Evolutionary conservation across 768 basidiomycete species (phyloP), one percentile per base, ranked within the genome.

Genomic region (Thelephora aurantiotincta): DNA sequence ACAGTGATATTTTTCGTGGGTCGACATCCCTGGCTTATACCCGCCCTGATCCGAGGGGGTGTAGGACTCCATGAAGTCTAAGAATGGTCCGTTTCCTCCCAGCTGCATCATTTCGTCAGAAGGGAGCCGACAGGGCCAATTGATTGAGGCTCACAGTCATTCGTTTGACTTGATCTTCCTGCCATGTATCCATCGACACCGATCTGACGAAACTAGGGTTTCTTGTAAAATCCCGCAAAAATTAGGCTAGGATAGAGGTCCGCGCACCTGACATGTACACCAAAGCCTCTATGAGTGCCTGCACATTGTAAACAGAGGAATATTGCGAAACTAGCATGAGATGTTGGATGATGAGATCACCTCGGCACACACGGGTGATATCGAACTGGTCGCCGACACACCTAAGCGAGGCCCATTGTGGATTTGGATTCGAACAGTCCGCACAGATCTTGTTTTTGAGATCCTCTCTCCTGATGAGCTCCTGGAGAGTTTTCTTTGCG

Each of bases 181-280:
- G 82, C 90, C 92, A 96, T 54, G 90, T 85, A 65, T 96, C 93
- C 93, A 96, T 97, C 47, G 91, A 91, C 53, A 92, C 78, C 36
- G 87, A 90, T 60, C 92, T 74, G 48, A 94, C 88, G 64, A 92
- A 94, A 62, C 85, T 88, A 47, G 38, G 34, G 26, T 19, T 47
- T 35, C 6, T 44, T 11, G 33, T 12, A 33, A 11, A 38, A 35
- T n/a, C 14, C 18, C 36, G 33, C 14, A 43, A 3, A 12, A 23
- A 43, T 9, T 46, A 23, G n/a, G 43, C 16, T 11, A 37, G 14
- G 5, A 44, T 20, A 33, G 43, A 16, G 36, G 33, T n/a, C 18
- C 23, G 56, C 54, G 43, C 51, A 69, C 85, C 82, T 87, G 61
- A 97, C 78, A 63, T 98, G 94, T 13, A 96, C 92, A 37, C 94